These are phyloP conservation scores for Phytophthora vignae DNA, from an alignment of 352 stramenopile species.

Conservation along the genomic window DNA sequence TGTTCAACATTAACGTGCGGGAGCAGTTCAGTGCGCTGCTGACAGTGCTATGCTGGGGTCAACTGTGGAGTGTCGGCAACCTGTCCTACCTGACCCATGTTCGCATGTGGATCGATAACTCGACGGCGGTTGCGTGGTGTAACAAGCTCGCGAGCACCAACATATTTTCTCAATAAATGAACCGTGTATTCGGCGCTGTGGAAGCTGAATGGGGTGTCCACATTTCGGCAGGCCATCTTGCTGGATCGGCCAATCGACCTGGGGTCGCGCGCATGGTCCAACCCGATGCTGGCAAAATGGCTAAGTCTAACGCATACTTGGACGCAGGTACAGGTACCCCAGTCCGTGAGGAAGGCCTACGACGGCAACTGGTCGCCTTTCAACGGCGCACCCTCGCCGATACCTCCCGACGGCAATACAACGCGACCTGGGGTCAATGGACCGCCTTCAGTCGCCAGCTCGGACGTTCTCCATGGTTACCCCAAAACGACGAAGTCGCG, in stretches of 20 bases:
- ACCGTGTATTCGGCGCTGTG: neutral
- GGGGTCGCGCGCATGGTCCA: constrained; percentile 6
- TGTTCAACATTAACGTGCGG: constrained; percentile 26
- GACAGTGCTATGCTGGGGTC: neutral
- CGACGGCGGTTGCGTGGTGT: constrained; percentile 3
- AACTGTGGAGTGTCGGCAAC: neutral
- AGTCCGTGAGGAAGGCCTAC: constrained; percentile 1
- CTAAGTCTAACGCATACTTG: constrained; percentile 1
- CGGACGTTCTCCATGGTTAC: constrained; percentile 17
- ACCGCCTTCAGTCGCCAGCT: neutral
- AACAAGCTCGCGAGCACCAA: neutral
- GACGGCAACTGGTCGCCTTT: neutral
- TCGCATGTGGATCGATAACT: constrained; percentile 10
- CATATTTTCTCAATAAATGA: neutral
- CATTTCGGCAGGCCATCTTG: neutral
- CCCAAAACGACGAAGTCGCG: neutral
- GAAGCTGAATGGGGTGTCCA: neutral
- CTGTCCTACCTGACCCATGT: neutral
- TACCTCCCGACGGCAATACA: constrained; percentile 2
- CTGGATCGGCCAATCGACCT: neutral
- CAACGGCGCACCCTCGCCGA: constrained; percentile 13
- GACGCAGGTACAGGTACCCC: neutral
- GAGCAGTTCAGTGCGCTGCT: constrained; percentile 19
- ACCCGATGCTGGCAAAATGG: neutral
- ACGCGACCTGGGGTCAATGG: neutral